Percentiles rank a stretch among this genome's conserved stretches.
These are phyloP conservation scores for Haberlea rhodopensis DNA, from an alignment of 257 asterid genomes.

Conservation along the genomic window DNA sequence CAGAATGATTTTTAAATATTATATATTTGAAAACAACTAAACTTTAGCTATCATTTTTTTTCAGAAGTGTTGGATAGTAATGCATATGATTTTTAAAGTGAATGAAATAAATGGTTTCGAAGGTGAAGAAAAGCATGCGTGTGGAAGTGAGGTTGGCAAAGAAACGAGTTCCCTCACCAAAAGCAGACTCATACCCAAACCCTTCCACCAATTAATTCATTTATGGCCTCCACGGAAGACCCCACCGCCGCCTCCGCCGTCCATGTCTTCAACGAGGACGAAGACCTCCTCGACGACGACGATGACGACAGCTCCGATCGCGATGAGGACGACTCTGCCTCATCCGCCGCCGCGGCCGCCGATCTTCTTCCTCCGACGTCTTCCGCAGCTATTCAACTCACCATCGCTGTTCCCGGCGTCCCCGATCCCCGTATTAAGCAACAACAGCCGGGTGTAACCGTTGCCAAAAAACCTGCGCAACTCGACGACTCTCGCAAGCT, in stretches of 20 bases:
- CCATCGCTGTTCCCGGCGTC: conserved; percentile 56
- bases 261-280: conserved; percentile 41
- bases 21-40: too few relatives aligned
- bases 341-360: conserved; percentile 45
- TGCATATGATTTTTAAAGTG: too few relatives aligned
- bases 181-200: too few relatives aligned
- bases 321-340: conserved; percentile 66
- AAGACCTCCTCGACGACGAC: conserved; percentile 55
- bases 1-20: too few relatives aligned
- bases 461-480: conserved; percentile 51
- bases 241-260: conserved; percentile 26
- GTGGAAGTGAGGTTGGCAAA: too few relatives aligned
- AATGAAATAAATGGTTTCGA: too few relatives aligned
- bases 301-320: conserved; percentile 50
- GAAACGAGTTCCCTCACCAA: too few relatives aligned
- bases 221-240: conserved; percentile 34
- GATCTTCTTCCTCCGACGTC: conserved; percentile 38
- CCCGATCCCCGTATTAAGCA: conserved; percentile 35
- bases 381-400: conserved; percentile 42
- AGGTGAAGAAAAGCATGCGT: too few relatives aligned
- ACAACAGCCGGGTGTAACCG: conserved; percentile 26
- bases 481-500: conserved; percentile 77
- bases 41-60: too few relatives aligned
- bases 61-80: too few relatives aligned
- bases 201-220: too few relatives aligned